These are phyloP conservation scores for Verbena officinalis DNA, from an alignment of 257 asterid genomes.

Conservation along the genomic window DNA sequence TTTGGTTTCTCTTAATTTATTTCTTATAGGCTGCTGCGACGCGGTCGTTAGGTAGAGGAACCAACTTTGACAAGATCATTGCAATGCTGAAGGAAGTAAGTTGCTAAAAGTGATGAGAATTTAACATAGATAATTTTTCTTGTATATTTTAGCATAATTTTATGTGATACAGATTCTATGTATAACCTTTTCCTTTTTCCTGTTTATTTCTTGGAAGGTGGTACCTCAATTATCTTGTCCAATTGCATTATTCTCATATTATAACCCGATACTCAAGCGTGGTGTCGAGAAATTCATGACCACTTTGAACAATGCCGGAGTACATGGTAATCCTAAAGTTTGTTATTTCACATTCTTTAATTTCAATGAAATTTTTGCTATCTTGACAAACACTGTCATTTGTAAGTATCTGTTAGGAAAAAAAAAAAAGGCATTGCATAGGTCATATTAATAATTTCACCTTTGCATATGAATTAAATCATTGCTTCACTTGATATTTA, in stretches of 20 bases:
- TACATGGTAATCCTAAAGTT: slow-evolving; percentile 58
- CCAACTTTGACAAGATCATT: slow-evolving; percentile 68
- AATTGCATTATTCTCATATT: slow-evolving; percentile 78
- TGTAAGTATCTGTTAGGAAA: not conserved
- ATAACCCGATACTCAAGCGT: slow-evolving; percentile 90
- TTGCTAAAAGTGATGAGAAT: not conserved
- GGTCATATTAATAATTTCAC: not conserved
- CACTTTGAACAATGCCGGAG: slow-evolving; percentile 68
- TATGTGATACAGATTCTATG: slow-evolving; percentile 16
- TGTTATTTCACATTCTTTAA: not conserved
- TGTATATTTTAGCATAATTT: not conserved
- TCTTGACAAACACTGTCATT: not conserved
- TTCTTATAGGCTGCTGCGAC: slow-evolving; percentile 75
- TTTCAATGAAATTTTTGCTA: not conserved
- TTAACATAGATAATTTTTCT: not conserved
- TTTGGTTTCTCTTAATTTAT: slow-evolving; percentile 8
- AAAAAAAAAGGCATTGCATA: not conserved
- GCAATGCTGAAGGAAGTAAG: slow-evolving; percentile 86
- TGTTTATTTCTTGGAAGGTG: slow-evolving; percentile 49
- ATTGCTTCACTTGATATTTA: slow-evolving; percentile 6
- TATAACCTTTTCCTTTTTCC: not conserved
- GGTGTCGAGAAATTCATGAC: slow-evolving; percentile 80
- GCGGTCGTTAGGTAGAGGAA: slow-evolving; percentile 71
- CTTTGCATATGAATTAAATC: not conserved
- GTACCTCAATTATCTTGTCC: slow-evolving; percentile 86